Evolutionary conservation across 2,329 filamentous ascomycete species (phyloP).

Genomic region (Trichoderma koningiopsis): DNA sequence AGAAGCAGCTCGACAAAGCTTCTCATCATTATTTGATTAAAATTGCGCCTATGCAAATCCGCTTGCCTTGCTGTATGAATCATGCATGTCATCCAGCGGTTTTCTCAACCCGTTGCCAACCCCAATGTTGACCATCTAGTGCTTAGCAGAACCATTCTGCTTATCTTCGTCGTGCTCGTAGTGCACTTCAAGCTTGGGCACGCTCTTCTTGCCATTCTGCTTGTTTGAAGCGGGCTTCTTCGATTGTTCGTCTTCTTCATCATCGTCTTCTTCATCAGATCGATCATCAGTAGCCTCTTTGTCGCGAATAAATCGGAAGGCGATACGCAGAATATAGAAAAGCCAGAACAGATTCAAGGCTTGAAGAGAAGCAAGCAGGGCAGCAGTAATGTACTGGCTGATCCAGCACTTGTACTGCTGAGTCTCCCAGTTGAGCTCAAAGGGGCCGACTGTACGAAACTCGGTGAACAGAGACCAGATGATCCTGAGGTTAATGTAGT

Average conservation of each 20-base stretch:
- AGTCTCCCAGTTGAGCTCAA: slow-evolving; percentile 73
- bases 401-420: slow-evolving; percentile 77
- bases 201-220: background rate
- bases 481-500: slow-evolving; percentile 79
- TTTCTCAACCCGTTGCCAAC: background rate
- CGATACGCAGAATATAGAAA: slow-evolving; percentile 74
- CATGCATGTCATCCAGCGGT: background rate
- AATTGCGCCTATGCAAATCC: background rate
- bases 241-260: slow-evolving; percentile 42
- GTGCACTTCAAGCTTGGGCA: slow-evolving; percentile 31
- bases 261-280: slow-evolving; percentile 66
- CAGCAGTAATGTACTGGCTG: slow-evolving; percentile 66
- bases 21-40: background rate
- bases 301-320: slow-evolving; percentile 67
- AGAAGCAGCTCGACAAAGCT: background rate
- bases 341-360: slow-evolving; percentile 81
- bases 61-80: background rate
- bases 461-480: slow-evolving; percentile 74
- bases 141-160: slow-evolving; percentile 9
- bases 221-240: slow-evolving; percentile 29
- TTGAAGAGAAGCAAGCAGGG: slow-evolving; percentile 68
- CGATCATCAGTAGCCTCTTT: slow-evolving; percentile 69
- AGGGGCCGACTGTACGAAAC: slow-evolving; percentile 74
- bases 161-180: slow-evolving; percentile 30
- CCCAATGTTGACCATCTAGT: background rate